Evolutionary conservation across 2,329 filamentous ascomycete genomes (phyloP), one percentile per base, ranked within the genome.

Genomic region (Tolypocladium inflatum): DNA sequence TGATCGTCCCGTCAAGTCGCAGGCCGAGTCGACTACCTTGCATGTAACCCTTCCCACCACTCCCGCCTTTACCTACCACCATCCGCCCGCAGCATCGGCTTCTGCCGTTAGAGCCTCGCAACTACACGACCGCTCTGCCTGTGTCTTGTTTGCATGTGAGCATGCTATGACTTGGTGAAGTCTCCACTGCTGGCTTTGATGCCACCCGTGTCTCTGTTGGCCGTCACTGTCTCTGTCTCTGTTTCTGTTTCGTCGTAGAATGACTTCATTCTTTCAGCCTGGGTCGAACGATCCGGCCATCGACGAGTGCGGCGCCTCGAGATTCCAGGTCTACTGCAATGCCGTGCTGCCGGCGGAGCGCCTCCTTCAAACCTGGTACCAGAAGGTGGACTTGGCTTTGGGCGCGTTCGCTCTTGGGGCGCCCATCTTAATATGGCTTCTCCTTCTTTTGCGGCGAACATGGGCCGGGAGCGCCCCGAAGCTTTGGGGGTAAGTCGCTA

Each of bases 181-280:
- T n/a, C 19, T 21, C 19, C 30, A 21, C 30, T 33, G 19, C n/a
- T n/a, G 48, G 48, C 48, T 10, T 37, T 15, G 6, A 37, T 9
- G 48, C 48, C 48, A 11, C 11, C 13, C 51, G 5, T 41, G 21
- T 30, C 56, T 4, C 41, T 53, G 23, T 19, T 45, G 45, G 17
- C 15, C 19, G 41, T 54, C 21, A 26, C 19, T 33, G 4, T 55
- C 43, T 37, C 19, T 33, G 4, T 55, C 43, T 37, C 35, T 9
- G n/a, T 19, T 57, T 33, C n/a, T 41, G 39, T 53, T 55, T 59
- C 38, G 42, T 55, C 17, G 11, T 43, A 56, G 55, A 37, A 73
- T 72, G 70, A 66, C 70, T n/a, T 72, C 69, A 3, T 71, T 71
- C 59, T 68, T 71, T 56, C 70, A 68, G 59, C 68, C 68, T 21